Percentiles rank a stretch among this genome's conserved stretches.
Evolutionary conservation across 306 rosid species (phyloP).

Genomic region (Trifolium dubium): DNA sequence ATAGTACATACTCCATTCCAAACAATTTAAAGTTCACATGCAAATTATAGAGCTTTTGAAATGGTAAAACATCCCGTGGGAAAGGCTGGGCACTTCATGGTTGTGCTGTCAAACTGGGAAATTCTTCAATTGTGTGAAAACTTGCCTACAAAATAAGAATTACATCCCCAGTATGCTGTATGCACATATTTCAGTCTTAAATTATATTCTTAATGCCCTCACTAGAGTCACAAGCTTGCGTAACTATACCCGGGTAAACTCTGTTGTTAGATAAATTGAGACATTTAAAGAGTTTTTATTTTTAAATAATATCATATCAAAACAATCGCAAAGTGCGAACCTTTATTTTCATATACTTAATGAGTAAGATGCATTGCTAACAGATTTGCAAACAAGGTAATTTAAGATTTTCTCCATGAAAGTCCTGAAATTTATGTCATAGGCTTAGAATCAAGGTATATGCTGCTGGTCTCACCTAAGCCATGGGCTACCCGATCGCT

Average conservation of each 20-base stretch:
- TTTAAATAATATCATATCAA: not conserved
- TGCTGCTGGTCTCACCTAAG: slow-evolving; percentile 27
- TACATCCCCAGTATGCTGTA: not conserved
- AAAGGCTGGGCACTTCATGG: not conserved
- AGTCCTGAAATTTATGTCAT: not conserved
- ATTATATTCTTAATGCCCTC: not conserved
- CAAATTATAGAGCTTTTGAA: not conserved
- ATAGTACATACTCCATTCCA: not conserved
- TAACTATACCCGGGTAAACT: not conserved
- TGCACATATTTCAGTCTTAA: not conserved
- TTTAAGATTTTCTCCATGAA: slow-evolving; percentile 7
- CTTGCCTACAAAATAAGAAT: not conserved
- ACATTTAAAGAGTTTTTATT: not conserved
- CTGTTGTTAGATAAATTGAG: not conserved
- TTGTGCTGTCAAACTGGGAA: slow-evolving; percentile 5
- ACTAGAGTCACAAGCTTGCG: not conserved
- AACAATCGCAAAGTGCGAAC: not conserved
- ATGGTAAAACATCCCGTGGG: not conserved
- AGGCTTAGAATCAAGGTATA: slow-evolving; percentile 6
- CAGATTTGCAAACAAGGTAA: slow-evolving; percentile 4
- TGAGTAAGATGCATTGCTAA: not conserved
- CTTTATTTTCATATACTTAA: not conserved
- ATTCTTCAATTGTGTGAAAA: not conserved
- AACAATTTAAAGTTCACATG: not conserved
- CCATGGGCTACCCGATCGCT: not conserved